Evolutionary conservation across 2,329 filamentous ascomycete genomes (phyloP).

Genomic region (Ceratocystiopsis sp.): DNA sequence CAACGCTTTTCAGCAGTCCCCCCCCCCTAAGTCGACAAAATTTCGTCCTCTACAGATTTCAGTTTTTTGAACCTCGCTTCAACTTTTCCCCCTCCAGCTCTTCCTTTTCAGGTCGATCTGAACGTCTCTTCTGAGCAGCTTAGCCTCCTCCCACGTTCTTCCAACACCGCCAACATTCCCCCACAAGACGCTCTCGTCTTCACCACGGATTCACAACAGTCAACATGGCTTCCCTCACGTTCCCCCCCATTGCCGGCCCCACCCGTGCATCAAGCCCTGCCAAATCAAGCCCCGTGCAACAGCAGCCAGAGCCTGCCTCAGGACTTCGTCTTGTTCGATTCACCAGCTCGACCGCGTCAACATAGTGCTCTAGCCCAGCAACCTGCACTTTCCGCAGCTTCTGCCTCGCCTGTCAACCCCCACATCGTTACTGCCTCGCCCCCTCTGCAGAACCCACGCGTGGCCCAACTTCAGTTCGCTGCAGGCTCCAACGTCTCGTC

Average conservation of each 20-base stretch:
- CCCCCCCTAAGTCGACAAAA: constrained; percentile 28
- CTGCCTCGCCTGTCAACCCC: constrained; percentile 19
- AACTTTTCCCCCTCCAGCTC: constrained; percentile 27
- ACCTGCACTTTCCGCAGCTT: constrained; percentile 21
- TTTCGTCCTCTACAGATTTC: constrained; percentile 29
- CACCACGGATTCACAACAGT: constrained; percentile 62
- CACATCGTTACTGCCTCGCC: constrained; percentile 22
- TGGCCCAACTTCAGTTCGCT: constrained; percentile 37
- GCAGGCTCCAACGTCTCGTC: constrained; percentile 36
- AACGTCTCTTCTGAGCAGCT: constrained; percentile 46
- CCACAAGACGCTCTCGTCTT: constrained; percentile 54
- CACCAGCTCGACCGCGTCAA: constrained; percentile 24
- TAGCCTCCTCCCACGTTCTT: constrained; percentile 40
- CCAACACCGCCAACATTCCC: constrained; percentile 40
- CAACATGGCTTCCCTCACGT: constrained; percentile 67
- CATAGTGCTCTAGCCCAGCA: constrained; percentile 24
- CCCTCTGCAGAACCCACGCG: constrained; percentile 38
- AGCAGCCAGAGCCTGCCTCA: constrained; percentile 28
- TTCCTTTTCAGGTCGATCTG: constrained; percentile 43
- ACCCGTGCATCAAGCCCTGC: constrained; percentile 33
- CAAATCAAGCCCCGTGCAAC: constrained; percentile 31
- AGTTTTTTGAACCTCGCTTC: constrained; percentile 22
- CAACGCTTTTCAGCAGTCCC: constrained; percentile 18
- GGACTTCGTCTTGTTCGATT: constrained; percentile 68
- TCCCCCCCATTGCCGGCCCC: constrained; percentile 44